Conservation (phyloP, 2,329 filamentous ascomycete species). For the Xenoacremonium recifei region DNA sequence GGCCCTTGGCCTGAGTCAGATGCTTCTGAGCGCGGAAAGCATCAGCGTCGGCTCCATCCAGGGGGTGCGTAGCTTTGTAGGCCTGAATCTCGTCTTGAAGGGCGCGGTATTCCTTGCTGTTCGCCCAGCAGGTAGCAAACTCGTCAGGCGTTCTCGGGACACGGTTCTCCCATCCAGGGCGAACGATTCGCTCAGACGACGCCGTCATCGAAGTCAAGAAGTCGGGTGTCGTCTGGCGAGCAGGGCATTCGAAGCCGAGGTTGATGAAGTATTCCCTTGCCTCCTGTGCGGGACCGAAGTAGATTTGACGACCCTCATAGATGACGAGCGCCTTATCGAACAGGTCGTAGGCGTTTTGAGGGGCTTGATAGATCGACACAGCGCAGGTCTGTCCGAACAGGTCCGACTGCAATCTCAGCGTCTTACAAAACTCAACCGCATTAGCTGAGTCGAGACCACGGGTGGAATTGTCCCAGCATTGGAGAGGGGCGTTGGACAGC, state of each 20-base stretch:
- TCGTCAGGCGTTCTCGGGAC: slow-evolving; percentile 35
- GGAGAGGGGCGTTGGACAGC: slow-evolving; percentile 42
- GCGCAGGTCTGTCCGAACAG: slow-evolving; percentile 55
- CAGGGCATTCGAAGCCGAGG: slow-evolving; percentile 56
- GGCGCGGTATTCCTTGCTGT: slow-evolving; percentile 16
- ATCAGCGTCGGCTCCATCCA: slow-evolving; percentile 43
- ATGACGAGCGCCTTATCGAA: slow-evolving; percentile 70
- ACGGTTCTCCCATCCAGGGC: slow-evolving; percentile 31
- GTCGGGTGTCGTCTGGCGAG: slow-evolving; percentile 64
- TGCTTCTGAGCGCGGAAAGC: slow-evolving; percentile 45
- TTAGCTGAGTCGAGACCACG: slow-evolving; percentile 64
- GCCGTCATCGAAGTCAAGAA: slow-evolving; percentile 59
- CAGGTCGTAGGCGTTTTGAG: slow-evolving; percentile 37
- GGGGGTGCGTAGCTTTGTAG: slow-evolving; percentile 38
- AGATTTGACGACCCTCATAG: slow-evolving; percentile 67
- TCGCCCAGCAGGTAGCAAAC: slow-evolving; percentile 34
- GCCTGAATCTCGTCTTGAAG: slow-evolving; percentile 50
- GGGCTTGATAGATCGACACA: slow-evolving; percentile 66
- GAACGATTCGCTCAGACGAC: slow-evolving; percentile 30
- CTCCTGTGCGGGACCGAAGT: slow-evolving; percentile 20
- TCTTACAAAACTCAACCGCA: slow-evolving; percentile 64
- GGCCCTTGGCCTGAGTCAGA: slow-evolving; percentile 45
- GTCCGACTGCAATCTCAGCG: slow-evolving; percentile 58
- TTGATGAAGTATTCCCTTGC: slow-evolving; percentile 27
- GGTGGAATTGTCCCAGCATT: slow-evolving; percentile 69